Evolutionary conservation across 805 yeast genomes (phyloP), one percentile per base, ranked within the genome.

Genomic region (Saccharomyces kudriavzevii): DNA sequence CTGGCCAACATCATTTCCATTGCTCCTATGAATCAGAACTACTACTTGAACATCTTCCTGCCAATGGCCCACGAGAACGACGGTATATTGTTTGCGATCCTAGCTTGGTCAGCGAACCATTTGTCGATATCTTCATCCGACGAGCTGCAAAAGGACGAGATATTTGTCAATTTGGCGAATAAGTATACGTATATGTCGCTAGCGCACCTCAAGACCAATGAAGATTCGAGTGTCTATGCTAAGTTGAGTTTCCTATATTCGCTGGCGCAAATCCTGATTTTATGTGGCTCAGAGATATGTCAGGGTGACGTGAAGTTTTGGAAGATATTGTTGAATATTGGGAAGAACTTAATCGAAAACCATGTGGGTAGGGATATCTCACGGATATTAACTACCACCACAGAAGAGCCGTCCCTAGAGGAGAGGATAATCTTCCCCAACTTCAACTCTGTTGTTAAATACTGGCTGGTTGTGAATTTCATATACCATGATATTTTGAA

Each of bases 251-350:
- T 57, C 20, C 54, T 62, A 27, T 55, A 56, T 55, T 56, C 63
- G 17, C 65, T 87, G 47, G 91, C 95, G 1, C 79, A 84, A 17
- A 72, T 85, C 51, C 69, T 87, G 56, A 80, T 88, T 50, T 73
- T 87, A 50, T 80, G 87, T 58, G 89, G 86, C n/a, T 91, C 88
- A 0, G 90, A 87, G 63, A 85, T 88, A 51, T 87, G 92, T 69
- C 78, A 82, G 58, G 96, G 96, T 6, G 95, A 88, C 66, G 89
- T 86, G 35, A 76, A 76, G 40, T 80, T 83, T 62, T 88, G 96
- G 96, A 78, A 85, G 2, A 74, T 79, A 27, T 80, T 84, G 60
- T 71, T 88, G 53, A 76, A 77, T 45, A 77, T 82, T 76, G 89
- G 90, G 1, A 83, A 88, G 47, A 78, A 78, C 53, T 70, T 87